Evolutionary conservation across 495 filamentous ascomycete species (phyloP).

Genomic region (Talaromyces nanjingensis): DNA sequence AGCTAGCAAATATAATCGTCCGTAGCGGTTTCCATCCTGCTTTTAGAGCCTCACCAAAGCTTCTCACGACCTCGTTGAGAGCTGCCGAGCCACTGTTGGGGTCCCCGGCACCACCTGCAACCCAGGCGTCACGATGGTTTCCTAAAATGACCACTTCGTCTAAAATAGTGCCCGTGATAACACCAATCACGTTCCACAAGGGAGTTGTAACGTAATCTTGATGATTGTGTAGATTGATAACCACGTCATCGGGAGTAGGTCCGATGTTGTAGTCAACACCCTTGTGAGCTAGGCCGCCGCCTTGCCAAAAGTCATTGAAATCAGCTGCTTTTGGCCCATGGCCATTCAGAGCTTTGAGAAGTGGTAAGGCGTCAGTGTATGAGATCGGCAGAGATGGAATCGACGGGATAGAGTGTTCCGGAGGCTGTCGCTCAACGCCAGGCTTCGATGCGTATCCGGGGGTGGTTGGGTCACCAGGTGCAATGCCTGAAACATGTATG

Average conservation of each 20-base stretch:
- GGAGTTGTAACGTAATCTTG: slow-evolving; percentile 87
- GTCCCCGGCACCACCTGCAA: slow-evolving; percentile 77
- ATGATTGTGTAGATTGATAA: slow-evolving; percentile 77
- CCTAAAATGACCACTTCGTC: slow-evolving; percentile 89
- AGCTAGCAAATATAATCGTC: slow-evolving; percentile 68
- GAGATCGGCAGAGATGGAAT: slow-evolving; percentile 94
- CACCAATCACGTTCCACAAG: slow-evolving; percentile 90
- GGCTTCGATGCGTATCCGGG: slow-evolving; percentile 93
- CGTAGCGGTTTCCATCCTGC: slow-evolving; percentile 84
- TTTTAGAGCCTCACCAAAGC: slow-evolving; percentile 67
- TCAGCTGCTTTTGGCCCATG: slow-evolving; percentile 72
- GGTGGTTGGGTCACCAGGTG: slow-evolving; percentile 71
- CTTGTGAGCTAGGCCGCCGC: slow-evolving; percentile 68
- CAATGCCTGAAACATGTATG: slow-evolving; percentile 36
- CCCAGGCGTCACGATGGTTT: slow-evolving; percentile 94
- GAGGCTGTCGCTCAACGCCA: slow-evolving; percentile 69
- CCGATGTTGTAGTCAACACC: slow-evolving; percentile 90
- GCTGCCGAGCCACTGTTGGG: slow-evolving; percentile 87
- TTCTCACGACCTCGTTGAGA: slow-evolving; percentile 76
- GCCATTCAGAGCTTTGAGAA: slow-evolving; percentile 84
- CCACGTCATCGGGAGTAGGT: slow-evolving; percentile 68
- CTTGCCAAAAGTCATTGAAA: slow-evolving; percentile 66
- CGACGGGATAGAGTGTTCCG: slow-evolving; percentile 59
- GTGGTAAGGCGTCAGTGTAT: slow-evolving; percentile 74
- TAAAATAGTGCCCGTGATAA: slow-evolving; percentile 83